These are phyloP conservation scores for Lentinula boryana DNA, from an alignment of 768 basidiomycete genomes.

Conservation along the genomic window DNA sequence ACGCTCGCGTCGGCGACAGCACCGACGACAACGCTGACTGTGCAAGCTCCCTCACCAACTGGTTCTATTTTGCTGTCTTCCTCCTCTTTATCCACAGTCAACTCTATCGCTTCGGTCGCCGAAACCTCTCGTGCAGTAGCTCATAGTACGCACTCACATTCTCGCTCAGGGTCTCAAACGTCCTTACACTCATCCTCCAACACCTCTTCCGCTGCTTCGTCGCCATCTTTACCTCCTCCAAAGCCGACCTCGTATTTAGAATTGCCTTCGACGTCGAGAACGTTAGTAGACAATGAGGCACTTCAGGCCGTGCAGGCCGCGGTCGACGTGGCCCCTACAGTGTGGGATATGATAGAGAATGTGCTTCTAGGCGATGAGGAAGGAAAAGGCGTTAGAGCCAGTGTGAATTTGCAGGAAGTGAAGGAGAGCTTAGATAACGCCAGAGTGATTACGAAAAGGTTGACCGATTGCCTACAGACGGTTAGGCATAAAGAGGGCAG, in stretches of 20 bases:
- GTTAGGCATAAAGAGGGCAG: constrained; percentile 41
- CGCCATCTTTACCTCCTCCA: constrained; percentile 26
- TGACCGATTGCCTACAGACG: constrained; percentile 52
- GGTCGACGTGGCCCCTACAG: constrained; percentile 70
- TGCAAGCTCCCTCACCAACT: constrained; percentile 29
- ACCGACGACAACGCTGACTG: constrained; percentile 24
- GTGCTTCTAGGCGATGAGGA: constrained; percentile 46
- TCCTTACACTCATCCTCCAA: constrained; percentile 21
- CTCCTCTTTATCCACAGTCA: constrained; percentile 18
- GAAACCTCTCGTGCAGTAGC: constrained; percentile 16
- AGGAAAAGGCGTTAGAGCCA: not conserved
- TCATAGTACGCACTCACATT: constrained; percentile 18
- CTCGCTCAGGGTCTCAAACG: constrained; percentile 34
- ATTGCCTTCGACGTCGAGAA: constrained; percentile 47
- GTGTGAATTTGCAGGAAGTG: constrained; percentile 31
- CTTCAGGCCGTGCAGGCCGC: constrained; percentile 74
- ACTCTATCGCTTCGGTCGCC: constrained; percentile 17
- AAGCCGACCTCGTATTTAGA: constrained; percentile 36
- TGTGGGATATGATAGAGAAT: constrained; percentile 80
- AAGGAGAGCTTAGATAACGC: constrained; percentile 55
- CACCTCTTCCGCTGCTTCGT: constrained; percentile 24
- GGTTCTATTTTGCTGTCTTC: constrained; percentile 32
- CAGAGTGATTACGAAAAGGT: constrained; percentile 53
- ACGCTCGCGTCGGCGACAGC: constrained; percentile 24
- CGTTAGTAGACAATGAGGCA: constrained; percentile 71